Evolutionary conservation across 139 green algal species (phyloP).

Genomic region (Closterium sp.): DNA sequence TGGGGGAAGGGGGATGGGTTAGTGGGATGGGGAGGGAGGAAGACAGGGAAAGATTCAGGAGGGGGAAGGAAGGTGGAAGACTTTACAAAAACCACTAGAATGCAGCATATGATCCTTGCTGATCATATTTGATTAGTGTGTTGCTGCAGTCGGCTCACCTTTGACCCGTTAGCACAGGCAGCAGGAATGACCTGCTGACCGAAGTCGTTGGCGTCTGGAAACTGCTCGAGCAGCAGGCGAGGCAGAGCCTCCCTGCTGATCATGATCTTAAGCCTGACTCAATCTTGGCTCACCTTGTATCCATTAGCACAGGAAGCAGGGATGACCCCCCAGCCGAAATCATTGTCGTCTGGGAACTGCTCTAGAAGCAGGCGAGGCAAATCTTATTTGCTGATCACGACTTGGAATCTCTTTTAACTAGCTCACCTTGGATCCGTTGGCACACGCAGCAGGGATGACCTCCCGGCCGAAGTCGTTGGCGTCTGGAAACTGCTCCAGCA

Average conservation of each 20-base stretch:
- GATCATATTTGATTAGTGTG: too few species aligned
- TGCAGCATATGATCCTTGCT: too few species aligned
- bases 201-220: constrained; percentile 78
- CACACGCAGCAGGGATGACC: constrained; percentile 79
- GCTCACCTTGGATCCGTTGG: constrained; percentile 68
- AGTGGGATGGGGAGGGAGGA: too few species aligned
- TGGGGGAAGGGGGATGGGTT: constrained; percentile 57
- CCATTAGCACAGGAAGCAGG: constrained; percentile 73
- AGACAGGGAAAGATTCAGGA: too few species aligned
- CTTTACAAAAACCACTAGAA: too few species aligned
- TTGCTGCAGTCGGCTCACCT: constrained; percentile 59
- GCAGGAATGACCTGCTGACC: constrained; percentile 81
- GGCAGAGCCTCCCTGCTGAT: constrained; percentile 65
- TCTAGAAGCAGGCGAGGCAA: constrained; percentile 60
- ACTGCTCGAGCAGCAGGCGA: constrained; percentile 62
- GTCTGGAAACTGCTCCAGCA: constrained; percentile 64
- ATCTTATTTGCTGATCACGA: too few species aligned
- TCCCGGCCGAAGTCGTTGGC: constrained; percentile 83
- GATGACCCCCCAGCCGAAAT: constrained; percentile 86
- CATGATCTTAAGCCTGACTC: not conserved
- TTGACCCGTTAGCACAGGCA: constrained; percentile 71
- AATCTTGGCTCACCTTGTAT: constrained; percentile 60
- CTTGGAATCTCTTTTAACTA: too few species aligned
- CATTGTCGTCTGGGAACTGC: constrained; percentile 70
- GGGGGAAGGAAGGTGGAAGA: too few species aligned